Evolutionary conservation across 768 basidiomycete species (phyloP).

Genomic region (Leccinum uliginosum): DNA sequence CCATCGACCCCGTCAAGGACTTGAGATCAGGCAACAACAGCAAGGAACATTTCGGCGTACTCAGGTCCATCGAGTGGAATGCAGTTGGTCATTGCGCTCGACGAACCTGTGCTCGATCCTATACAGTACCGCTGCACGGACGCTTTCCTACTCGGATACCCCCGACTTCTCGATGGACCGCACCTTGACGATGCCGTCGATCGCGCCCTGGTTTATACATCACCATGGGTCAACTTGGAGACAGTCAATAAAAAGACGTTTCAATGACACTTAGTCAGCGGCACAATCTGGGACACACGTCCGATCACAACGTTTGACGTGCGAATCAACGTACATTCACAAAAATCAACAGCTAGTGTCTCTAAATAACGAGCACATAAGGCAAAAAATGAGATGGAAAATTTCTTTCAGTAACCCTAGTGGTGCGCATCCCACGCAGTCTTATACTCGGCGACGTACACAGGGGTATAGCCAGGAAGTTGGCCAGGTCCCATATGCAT

Average conservation of each 20-base stretch:
- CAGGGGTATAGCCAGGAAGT: conserved; percentile 11
- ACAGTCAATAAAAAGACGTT: too few relatives aligned
- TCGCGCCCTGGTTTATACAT: too few relatives aligned
- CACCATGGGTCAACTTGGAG: too few relatives aligned
- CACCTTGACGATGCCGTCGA: too few relatives aligned
- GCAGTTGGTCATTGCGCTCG: neutral
- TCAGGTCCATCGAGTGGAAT: neutral
- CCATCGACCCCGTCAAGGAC: conserved; percentile 11
- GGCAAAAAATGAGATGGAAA: neutral
- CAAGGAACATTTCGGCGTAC: conserved; percentile 45
- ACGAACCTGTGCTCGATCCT: neutral
- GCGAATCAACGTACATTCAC: neutral
- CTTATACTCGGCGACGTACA: conserved; percentile 14
- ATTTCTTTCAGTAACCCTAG: neutral
- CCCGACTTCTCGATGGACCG: neutral
- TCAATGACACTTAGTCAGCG: neutral
- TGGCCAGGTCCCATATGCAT: conserved; percentile 20
- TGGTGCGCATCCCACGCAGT: conserved; percentile 26
- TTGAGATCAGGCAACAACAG: conserved; percentile 40
- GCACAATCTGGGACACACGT: neutral
- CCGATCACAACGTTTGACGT: neutral
- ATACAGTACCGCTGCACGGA: neutral
- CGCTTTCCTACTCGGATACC: neutral
- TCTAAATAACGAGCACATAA: neutral
- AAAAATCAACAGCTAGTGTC: neutral